These are phyloP conservation scores for Camillea tinctor DNA, from an alignment of 2,329 filamentous ascomycete species.

Conservation along the genomic window DNA sequence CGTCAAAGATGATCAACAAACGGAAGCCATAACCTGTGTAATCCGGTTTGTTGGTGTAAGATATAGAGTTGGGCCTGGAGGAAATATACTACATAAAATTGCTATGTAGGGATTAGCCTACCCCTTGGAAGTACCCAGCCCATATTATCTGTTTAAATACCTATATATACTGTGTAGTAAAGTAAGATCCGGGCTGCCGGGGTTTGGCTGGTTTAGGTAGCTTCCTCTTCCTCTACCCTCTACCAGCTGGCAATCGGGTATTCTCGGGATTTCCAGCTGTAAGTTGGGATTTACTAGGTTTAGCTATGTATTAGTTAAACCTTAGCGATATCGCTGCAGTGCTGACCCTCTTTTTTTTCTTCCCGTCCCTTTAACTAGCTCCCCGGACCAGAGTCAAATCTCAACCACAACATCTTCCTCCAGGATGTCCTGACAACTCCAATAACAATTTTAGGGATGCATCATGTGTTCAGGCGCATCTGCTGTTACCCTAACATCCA, in stretches of 20 bases:
- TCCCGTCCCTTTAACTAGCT: not conserved
- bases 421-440: constrained; percentile 5
- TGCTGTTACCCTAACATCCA: constrained; percentile 5
- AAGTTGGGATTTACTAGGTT: not conserved
- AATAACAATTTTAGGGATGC: constrained; percentile 21
- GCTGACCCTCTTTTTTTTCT: not conserved
- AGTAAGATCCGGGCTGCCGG: no score
- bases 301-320: no score
- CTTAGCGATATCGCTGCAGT: not conserved
- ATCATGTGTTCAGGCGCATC: constrained; percentile 28
- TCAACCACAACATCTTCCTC: not conserved
- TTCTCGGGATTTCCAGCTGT: not conserved
- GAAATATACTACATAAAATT: no score
- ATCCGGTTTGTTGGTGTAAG: not conserved
- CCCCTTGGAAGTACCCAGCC: no score
- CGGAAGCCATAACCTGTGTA: not conserved
- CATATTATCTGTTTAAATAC: no score
- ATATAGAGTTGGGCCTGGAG: not conserved
- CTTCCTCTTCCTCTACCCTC: not conserved
- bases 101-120: no score
- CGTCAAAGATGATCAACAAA: not conserved
- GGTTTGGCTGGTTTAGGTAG: no score
- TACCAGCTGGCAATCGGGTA: not conserved
- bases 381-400: not conserved
- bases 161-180: no score